Evolutionary conservation across 495 filamentous ascomycete genomes (phyloP), one percentile per base, ranked within the genome.

Genomic region (Tuber brumale): DNA sequence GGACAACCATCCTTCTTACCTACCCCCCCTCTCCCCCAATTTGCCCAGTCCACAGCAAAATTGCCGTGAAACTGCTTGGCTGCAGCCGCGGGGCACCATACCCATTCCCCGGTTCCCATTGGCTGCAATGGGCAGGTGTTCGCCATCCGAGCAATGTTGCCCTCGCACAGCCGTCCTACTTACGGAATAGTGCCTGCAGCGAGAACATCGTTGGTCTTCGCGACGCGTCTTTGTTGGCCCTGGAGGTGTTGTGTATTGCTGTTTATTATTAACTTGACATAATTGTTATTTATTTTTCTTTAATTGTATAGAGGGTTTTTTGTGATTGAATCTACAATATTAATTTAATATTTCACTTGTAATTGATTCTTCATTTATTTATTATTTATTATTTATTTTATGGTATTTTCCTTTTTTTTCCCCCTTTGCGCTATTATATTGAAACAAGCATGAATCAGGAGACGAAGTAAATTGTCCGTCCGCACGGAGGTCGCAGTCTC

Each of bases 71-170:
- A 80, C 78, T 80, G 78, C 78, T 72, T 79, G 78, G 78, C 78
- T 79, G 78, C 78, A 80, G 76, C 73, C 77, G 76, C 76, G 72
- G 76, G 76, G 70, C 78, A 80, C 77, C 73, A 71, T 81, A 80
- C 81, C 80, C 75, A 82, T 72, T 82, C 72, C 81, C 81, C 75
- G 81, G 81, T 82, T 82, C 72, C 77, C 71, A 82, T 82, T 82
- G 81, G 81, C 81, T 82, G 45, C 14, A 82, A 79, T 46, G 74
- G 80, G 81, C 80, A 82, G 81, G 81, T 82, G 80, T 74, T 79
- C 75, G 80, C 57, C 76, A 82, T 76, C 72, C 44, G 69, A 74
- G 74, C 70, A 16, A 77, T 76, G 79, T 77, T 75, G 72, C 79
- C 78, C 76, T 81, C 75, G 76, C 75, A 76, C 73, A 78, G 72